phyloP scores from a whole-genome alignment of 345 rosid genomes.

The Gossypium longicalyx region DNA sequence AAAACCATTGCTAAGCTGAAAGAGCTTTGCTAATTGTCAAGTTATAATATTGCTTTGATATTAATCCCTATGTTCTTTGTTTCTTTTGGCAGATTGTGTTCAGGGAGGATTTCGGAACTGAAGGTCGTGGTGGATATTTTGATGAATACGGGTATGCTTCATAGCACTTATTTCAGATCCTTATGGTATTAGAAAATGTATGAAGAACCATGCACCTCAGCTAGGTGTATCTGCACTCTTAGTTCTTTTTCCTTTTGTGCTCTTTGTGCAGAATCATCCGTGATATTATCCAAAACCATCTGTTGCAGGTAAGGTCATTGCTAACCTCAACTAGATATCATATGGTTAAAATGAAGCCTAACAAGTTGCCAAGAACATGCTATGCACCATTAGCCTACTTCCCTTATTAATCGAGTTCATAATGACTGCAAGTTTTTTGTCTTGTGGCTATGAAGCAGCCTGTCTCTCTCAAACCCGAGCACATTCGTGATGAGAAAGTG shows the following conservation, averaged over 20 bases:
- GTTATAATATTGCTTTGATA: not conserved
- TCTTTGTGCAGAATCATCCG: not conserved
- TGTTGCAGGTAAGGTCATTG: not conserved
- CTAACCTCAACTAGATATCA: not conserved
- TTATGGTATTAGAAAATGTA: not conserved
- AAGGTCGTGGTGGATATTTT: too few relatives aligned
- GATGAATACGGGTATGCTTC: too few relatives aligned
- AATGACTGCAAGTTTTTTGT: too few relatives aligned
- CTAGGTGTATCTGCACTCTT: not conserved
- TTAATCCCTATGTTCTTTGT: not conserved
- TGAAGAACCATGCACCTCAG: not conserved
- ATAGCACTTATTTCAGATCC: not conserved
- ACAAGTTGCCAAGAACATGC: too few relatives aligned
- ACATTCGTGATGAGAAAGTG: too few relatives aligned
- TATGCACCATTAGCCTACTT: too few relatives aligned
- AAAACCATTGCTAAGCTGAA: not conserved
- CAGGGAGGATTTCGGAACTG: too few relatives aligned
- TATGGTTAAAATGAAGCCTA: too few relatives aligned
- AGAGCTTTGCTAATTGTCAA: too few relatives aligned
- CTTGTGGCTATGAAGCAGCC: too few relatives aligned
- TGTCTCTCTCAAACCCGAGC: too few relatives aligned
- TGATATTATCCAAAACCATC: not conserved
- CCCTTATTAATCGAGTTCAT: too few relatives aligned
- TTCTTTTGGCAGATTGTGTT: not conserved
- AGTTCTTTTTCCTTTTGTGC: not conserved